Conservation (phyloP, 805 yeast species). For the Sporopachydermia lactativora region DNA sequence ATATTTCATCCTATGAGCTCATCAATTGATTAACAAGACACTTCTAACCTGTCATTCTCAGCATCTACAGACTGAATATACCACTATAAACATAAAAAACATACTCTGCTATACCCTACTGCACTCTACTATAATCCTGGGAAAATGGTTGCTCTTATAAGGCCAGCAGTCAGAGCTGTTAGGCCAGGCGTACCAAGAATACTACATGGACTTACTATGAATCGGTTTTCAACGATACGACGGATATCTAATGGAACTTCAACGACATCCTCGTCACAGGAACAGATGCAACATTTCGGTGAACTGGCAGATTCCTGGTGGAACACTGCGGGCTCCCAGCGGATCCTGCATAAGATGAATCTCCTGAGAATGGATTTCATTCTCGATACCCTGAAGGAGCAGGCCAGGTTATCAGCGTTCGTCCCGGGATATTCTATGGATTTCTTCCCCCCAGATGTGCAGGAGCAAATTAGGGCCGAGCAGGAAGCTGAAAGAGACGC, state of each 20-base stretch:
- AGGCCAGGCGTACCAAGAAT: too few relatives aligned
- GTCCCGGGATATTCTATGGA: conserved; percentile 68
- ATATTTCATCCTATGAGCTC: too few relatives aligned
- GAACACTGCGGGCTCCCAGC: conserved; percentile 87
- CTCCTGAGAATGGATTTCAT: conserved; percentile 79
- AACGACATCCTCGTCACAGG: conserved; percentile 29
- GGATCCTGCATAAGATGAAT: conserved; percentile 92
- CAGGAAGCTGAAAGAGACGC: conserved; percentile 33
- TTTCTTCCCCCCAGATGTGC: conserved; percentile 46
- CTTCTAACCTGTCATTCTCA: too few relatives aligned
- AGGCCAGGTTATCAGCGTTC: conserved; percentile 26
- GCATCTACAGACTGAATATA: too few relatives aligned
- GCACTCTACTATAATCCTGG: too few relatives aligned
- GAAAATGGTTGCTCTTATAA: too few relatives aligned
- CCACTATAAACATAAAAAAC: too few relatives aligned
- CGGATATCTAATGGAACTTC: background rate
- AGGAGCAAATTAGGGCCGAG: conserved; percentile 31
- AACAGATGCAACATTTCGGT: conserved; percentile 72
- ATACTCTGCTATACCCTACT: too few relatives aligned
- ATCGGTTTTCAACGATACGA: too few relatives aligned
- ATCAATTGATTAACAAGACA: too few relatives aligned
- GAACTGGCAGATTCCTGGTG: conserved; percentile 95
- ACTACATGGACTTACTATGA: too few relatives aligned
- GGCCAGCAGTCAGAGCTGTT: too few relatives aligned
- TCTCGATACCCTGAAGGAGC: conserved; percentile 36